Conservation (phyloP, 2,329 filamentous ascomycete genomes). For the Ascochyta koolunga region DNA sequence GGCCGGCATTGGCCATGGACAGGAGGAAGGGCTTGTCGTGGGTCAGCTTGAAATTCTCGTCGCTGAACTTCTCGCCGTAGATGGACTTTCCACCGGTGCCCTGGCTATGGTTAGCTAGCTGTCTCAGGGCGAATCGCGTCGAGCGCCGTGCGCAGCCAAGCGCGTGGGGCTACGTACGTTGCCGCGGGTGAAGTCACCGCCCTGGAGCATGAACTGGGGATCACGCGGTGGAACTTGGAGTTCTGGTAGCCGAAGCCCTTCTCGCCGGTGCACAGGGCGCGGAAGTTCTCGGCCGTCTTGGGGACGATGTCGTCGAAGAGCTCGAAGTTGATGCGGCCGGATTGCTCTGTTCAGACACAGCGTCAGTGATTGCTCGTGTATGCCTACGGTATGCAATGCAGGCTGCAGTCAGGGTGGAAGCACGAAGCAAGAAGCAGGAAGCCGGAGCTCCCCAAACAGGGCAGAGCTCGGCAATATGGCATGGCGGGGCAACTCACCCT, state of each 20-base stretch:
- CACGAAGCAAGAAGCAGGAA: no score
- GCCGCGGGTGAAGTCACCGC: conserved; percentile 90
- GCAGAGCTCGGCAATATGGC: background rate
- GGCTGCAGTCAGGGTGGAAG: background rate
- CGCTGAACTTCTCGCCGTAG: conserved; percentile 92
- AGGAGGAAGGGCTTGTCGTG: conserved; percentile 79
- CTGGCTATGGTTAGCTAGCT: conserved; percentile 54
- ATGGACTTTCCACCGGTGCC: conserved; percentile 92
- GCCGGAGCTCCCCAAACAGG: background rate
- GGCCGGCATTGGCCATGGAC: conserved; percentile 94
- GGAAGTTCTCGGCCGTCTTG: conserved; percentile 87
- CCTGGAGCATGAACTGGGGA: conserved; percentile 95
- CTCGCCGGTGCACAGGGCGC: conserved; percentile 78
- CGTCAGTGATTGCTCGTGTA: conserved; percentile 8
- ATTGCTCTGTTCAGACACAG: conserved; percentile 62
- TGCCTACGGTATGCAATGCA: background rate
- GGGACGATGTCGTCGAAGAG: conserved; percentile 87
- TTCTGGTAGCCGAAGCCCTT: conserved; percentile 83
- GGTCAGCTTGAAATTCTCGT: conserved; percentile 85
- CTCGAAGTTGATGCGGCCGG: conserved; percentile 83
- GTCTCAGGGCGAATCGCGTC: background rate
- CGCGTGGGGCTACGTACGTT: conserved; percentile 68
- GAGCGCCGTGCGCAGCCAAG: background rate
- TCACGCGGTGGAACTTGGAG: conserved; percentile 91
- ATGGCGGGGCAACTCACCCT: conserved; percentile 60